Evolutionary conservation across 768 basidiomycete genomes (phyloP).

Genomic region (Cubamyces sp.): DNA sequence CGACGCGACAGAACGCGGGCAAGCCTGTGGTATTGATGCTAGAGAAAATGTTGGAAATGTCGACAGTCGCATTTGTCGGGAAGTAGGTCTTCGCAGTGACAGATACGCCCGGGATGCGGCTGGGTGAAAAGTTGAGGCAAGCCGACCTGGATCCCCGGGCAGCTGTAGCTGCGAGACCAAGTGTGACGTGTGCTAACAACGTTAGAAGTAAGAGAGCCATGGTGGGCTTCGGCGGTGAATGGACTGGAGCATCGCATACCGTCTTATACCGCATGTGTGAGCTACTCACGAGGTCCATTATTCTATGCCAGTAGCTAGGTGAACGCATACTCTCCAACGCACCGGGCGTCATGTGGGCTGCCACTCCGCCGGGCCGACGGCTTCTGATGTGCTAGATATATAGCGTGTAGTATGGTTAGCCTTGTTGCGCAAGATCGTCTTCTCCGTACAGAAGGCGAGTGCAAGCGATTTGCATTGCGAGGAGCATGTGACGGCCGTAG

Average conservation of each 20-base stretch:
- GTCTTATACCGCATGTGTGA: background rate
- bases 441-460: too few species aligned
- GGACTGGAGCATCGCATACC: background rate
- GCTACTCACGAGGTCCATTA: background rate
- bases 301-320: background rate
- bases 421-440: too few species aligned
- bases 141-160: background rate
- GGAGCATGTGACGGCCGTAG: too few species aligned
- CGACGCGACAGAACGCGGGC: slow-evolving; percentile 31
- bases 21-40: slow-evolving; percentile 24
- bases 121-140: slow-evolving; percentile 14
- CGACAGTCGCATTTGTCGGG: slow-evolving; percentile 17
- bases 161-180: background rate
- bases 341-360: background rate
- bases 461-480: too few species aligned
- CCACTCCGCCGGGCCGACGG: background rate
- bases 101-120: background rate
- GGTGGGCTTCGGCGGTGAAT: background rate
- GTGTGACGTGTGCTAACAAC: background rate
- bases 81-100: slow-evolving; percentile 19
- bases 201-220: background rate
- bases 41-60: slow-evolving; percentile 23
- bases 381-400: background rate
- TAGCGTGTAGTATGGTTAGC: too few species aligned
- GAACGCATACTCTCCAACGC: background rate